Evolutionary conservation across 345 rosid genomes (phyloP), one percentile per base, ranked within the genome.

Genomic region (Bruguiera parviflora): DNA sequence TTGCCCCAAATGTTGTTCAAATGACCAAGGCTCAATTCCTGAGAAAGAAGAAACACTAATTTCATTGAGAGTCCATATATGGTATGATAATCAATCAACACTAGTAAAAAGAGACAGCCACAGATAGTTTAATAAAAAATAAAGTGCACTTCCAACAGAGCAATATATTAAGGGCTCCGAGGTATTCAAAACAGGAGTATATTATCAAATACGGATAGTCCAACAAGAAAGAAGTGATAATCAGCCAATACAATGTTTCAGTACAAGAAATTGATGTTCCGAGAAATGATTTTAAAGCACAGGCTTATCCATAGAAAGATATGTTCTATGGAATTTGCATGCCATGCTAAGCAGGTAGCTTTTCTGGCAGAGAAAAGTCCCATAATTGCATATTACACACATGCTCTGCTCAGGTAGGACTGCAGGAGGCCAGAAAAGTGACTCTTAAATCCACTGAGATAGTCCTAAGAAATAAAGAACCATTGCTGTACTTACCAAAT

Each of bases 1-100:
- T 75, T 95, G 77, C 73, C 99, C 98, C 60, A 77, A 73, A 82
- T 68, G 74, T 71, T 95, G 99, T 61, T 88, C 86, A 80, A 88
- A 84, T 22, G 96, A 83, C 96, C 96, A 95, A 53, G 96, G 98
- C 84, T 88, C 98, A 49, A 92, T 85, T 73, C 98, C 99, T 95
- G 83, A 72, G 76, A 2, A 11, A 31, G 53, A 66, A 61, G 58
- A 27, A 60, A 71, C 20, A 37, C 43, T 37, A 37, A 37, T 9
- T 9, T 7, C 43, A 37, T 37, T 37, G 2, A 37, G 43, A 37
- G 11, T 11, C 43, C 11, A 37, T 37, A 37, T 37, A 37, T 7
- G 10, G 1, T 37, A 37, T 58, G 32, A 63, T 37, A 47, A 56
- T 49, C 63, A 29, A 19, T 19, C 24, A 24, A 27, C 60, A 60